phyloP scores from a whole-genome alignment of 2,329 filamentous ascomycete species.

The Colletotrichum horii region DNA sequence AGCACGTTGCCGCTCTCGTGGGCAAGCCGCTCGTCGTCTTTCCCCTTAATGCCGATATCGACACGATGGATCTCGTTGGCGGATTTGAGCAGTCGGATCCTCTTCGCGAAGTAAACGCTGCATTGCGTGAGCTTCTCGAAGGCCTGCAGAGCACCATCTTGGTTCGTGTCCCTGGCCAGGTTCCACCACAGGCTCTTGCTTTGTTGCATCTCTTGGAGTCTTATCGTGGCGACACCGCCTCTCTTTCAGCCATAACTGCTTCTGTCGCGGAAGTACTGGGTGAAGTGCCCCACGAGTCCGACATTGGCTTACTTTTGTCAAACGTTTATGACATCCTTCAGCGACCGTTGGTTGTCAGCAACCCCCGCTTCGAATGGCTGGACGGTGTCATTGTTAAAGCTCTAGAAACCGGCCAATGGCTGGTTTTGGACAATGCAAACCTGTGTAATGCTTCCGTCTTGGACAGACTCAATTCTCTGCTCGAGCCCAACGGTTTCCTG shows the following conservation, averaged over 20 bases:
- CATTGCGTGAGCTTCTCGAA: conserved; percentile 52
- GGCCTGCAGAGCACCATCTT: conserved; percentile 59
- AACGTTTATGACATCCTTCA: conserved; percentile 56
- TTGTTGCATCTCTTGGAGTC: conserved; percentile 56
- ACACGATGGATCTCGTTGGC: conserved; percentile 96
- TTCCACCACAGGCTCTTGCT: conserved; percentile 52
- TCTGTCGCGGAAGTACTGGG: conserved; percentile 44
- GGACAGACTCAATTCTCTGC: conserved; percentile 90
- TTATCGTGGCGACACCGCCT: conserved; percentile 40
- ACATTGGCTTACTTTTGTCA: conserved; percentile 51
- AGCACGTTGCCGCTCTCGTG: conserved; percentile 78
- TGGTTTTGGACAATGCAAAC: conserved; percentile 96
- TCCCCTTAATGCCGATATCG: conserved; percentile 91
- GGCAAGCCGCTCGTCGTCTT: conserved; percentile 82
- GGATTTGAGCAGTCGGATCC: conserved; percentile 95
- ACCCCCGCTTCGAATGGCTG: conserved; percentile 92
- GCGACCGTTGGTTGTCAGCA: conserved; percentile 63
- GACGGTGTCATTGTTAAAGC: conserved; percentile 92
- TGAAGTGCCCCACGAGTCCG: conserved; percentile 47
- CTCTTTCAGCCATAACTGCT: conserved; percentile 41
- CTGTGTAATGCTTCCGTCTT: conserved; percentile 94
- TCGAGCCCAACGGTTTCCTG: conserved; percentile 87
- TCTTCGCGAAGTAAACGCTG: conserved; percentile 70
- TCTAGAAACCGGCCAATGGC: conserved; percentile 84
- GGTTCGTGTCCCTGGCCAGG: conserved; percentile 48